Percentiles rank a stretch among this genome's conserved stretches.
Conservation (phyloP, 352 stramenopile species). For the Globisporangium emineosum region DNA sequence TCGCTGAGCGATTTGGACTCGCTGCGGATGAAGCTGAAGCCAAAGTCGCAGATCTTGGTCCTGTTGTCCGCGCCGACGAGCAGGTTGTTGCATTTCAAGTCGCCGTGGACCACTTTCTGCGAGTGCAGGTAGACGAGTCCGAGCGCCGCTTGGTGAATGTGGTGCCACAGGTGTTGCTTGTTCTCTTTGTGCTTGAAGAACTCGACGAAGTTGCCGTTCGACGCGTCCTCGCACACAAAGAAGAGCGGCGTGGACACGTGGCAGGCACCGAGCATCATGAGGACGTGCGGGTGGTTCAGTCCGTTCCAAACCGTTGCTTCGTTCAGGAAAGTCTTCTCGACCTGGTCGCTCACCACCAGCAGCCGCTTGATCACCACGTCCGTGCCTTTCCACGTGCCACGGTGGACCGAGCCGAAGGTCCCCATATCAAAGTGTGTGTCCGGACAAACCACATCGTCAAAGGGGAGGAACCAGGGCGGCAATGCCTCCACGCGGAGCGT, state of each 20-base stretch:
- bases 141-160: conserved; percentile 38
- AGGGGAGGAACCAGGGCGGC: conserved; percentile 18
- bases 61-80: conserved; percentile 45
- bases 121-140: conserved; percentile 60
- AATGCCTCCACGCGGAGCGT: no score
- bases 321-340: conserved; percentile 8
- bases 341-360: not conserved
- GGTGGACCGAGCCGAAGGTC: conserved; percentile 11
- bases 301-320: conserved; percentile 10
- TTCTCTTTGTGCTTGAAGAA: conserved; percentile 27
- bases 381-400: conserved; percentile 11
- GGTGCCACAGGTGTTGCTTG: conserved; percentile 21
- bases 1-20: conserved; percentile 27
- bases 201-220: conserved; percentile 34
- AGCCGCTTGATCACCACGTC: conserved; percentile 14
- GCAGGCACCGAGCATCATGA: conserved; percentile 12
- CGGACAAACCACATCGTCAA: conserved; percentile 6
- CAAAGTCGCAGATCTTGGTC: conserved; percentile 46
- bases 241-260: conserved; percentile 17
- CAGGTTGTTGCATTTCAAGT: conserved; percentile 88
- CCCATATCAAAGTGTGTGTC: conserved; percentile 12
- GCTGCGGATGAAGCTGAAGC: conserved; percentile 33
- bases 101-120: conserved; percentile 70
- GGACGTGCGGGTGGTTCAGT: conserved; percentile 6
- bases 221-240: conserved; percentile 39